Evolutionary conservation across 1,284 basidiomycete species (phyloP).

Genomic region (Afroboletus lepidellus): DNA sequence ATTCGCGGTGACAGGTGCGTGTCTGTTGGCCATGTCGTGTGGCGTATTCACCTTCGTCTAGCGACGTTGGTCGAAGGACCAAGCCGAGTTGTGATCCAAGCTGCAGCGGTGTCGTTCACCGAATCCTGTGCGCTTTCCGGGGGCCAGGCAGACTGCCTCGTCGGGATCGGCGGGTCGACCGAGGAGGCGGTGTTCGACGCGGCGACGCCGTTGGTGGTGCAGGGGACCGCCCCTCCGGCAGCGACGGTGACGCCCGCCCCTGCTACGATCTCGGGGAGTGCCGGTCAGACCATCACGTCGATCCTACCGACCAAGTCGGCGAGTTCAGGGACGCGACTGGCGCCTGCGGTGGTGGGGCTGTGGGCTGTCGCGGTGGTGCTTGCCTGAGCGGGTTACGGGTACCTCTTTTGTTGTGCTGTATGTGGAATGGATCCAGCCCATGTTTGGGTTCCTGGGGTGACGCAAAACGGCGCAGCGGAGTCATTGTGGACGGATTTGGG

Average conservation of each 20-base stretch:
- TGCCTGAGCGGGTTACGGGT: neutral
- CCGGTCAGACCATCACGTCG: neutral
- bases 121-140: constrained; percentile 15
- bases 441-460: constrained; percentile 19
- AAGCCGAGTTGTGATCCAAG: no score
- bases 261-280: neutral
- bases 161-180: neutral
- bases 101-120: neutral
- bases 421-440: no score
- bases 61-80: no score
- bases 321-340: neutral
- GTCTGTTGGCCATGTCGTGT: no score
- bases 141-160: constrained; percentile 5
- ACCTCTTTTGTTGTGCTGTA: neutral
- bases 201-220: neutral
- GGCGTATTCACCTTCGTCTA: no score
- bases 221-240: neutral
- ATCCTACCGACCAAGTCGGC: neutral
- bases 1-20: neutral
- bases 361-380: neutral
- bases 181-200: neutral
- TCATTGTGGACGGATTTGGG: constrained; percentile 18
- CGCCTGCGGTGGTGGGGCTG: neutral
- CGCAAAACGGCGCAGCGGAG: constrained; percentile 20
- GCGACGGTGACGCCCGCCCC: neutral